Percentiles rank a stretch among this genome's conserved stretches.
Evolutionary conservation across 2,329 filamentous ascomycete genomes (phyloP).

Genomic region (Claviceps sp.): DNA sequence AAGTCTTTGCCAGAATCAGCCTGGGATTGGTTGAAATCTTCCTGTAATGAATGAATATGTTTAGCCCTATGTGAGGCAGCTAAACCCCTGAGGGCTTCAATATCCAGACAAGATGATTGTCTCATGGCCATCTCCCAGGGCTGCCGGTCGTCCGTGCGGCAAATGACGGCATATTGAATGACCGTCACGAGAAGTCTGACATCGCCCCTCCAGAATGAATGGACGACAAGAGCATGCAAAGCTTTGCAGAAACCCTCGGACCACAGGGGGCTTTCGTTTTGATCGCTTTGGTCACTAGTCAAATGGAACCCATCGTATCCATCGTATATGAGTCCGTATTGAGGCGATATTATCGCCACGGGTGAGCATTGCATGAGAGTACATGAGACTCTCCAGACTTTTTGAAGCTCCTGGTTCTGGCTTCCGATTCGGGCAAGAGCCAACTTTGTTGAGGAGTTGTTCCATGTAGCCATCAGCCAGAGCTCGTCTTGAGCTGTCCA

Average conservation of each 20-base stretch:
- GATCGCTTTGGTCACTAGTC: too few species aligned
- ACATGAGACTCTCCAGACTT: not conserved
- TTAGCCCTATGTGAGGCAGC: not conserved
- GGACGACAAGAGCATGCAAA: not conserved
- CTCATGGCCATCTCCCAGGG: conserved; percentile 1
- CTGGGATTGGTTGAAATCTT: not conserved
- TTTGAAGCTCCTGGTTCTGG: not conserved
- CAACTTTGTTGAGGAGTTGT: not conserved
- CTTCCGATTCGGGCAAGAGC: not conserved
- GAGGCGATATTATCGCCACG: not conserved
- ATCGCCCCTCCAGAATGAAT: conserved; percentile 1
- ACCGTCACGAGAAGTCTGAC: not conserved
- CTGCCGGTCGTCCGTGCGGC: not conserved
- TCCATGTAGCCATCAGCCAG: not conserved
- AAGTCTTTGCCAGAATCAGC: not conserved
- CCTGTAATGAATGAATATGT: not conserved
- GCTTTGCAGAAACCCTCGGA: conserved; percentile 1
- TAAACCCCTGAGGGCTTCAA: not conserved
- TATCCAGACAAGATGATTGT: not conserved
- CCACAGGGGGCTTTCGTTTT: not conserved
- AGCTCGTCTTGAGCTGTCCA: not conserved
- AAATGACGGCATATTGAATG: conserved; percentile 2
- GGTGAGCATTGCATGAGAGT: not conserved
- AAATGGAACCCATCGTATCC: not conserved
- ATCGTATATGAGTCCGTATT: not conserved